phyloP scores from a whole-genome alignment of 768 basidiomycete genomes.

The Agaricus subrufescens region DNA sequence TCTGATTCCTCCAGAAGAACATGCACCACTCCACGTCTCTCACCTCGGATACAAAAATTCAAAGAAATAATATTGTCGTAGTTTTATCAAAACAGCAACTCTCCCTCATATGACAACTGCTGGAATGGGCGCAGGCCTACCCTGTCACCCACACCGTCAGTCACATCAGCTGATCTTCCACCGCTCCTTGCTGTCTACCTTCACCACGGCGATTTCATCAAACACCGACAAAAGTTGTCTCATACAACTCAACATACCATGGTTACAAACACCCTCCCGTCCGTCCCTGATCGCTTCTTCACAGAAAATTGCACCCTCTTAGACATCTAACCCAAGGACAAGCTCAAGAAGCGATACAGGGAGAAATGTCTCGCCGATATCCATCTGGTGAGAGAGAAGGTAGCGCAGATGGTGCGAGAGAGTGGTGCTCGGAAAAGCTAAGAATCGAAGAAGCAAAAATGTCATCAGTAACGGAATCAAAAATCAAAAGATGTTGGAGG shows the following conservation, averaged over 20 bases:
- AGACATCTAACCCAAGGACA: too few species aligned
- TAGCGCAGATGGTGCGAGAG: too few species aligned
- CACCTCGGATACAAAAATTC: neutral
- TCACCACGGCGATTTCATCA: conserved; percentile 50
- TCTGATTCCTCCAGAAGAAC: conserved; percentile 48
- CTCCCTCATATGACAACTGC: neutral
- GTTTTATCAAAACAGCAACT: conserved; percentile 2
- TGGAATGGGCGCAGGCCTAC: neutral
- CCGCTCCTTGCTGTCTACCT: conserved; percentile 55
- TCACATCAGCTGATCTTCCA: conserved; percentile 11
- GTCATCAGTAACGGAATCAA: too few species aligned
- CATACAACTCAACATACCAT: conserved; percentile 35
- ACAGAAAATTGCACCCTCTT: neutral
- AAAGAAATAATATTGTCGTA: conserved; percentile 8
- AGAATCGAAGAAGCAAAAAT: too few species aligned
- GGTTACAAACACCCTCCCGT: too few species aligned
- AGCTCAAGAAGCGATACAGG: too few species aligned
- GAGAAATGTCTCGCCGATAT: too few species aligned
- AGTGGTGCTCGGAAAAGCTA: too few species aligned
- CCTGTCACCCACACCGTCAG: neutral
- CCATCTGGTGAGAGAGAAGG: too few species aligned
- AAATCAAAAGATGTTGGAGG: too few species aligned
- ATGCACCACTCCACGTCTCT: conserved; percentile 28
- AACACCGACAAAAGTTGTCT: conserved; percentile 41
- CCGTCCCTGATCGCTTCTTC: conserved; percentile 41